Percentiles rank a stretch among this genome's conserved stretches.
Conservation (phyloP, 495 filamentous ascomycete species). For the Usnea hakonensis region DNA sequence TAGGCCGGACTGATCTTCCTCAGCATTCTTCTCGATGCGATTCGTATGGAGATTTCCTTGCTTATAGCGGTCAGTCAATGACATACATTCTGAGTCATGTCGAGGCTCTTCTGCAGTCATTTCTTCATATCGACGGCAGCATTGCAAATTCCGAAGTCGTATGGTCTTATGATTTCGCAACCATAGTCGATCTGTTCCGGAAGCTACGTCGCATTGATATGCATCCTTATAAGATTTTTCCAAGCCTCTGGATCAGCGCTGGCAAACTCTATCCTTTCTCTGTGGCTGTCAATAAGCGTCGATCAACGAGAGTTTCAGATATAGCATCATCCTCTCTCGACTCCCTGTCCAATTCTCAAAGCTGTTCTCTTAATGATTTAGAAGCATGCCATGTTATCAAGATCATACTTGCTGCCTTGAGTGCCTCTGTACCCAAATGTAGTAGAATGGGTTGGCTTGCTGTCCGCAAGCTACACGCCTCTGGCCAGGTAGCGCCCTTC, state of each 20-base stretch:
- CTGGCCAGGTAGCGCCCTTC: slow-evolving; percentile 44
- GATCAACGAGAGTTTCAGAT: not conserved
- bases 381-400: slow-evolving; percentile 51
- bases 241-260: slow-evolving; percentile 54
- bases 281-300: not conserved
- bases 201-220: slow-evolving; percentile 4
- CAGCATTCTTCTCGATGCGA: not conserved
- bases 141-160: not conserved
- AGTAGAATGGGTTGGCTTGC: slow-evolving; percentile 42
- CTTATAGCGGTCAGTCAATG: slow-evolving; percentile 11
- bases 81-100: slow-evolving; percentile 7
- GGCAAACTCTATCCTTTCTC: slow-evolving; percentile 9
- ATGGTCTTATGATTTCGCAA: slow-evolving; percentile 3
- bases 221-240: slow-evolving; percentile 11
- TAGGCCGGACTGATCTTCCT: slow-evolving; percentile 8
- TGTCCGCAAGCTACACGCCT: slow-evolving; percentile 44
- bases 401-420: slow-evolving; percentile 49
- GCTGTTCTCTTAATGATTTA: slow-evolving; percentile 35
- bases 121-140: not conserved
- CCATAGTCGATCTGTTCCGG: slow-evolving; percentile 7
- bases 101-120: slow-evolving; percentile 13
- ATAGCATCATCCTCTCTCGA: not conserved
- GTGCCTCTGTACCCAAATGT: slow-evolving; percentile 42
- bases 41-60: not conserved
- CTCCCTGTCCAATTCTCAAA: not conserved